Conservation (phyloP, 495 filamentous ascomycete genomes). For the Trichoderma gamsii region DNA sequence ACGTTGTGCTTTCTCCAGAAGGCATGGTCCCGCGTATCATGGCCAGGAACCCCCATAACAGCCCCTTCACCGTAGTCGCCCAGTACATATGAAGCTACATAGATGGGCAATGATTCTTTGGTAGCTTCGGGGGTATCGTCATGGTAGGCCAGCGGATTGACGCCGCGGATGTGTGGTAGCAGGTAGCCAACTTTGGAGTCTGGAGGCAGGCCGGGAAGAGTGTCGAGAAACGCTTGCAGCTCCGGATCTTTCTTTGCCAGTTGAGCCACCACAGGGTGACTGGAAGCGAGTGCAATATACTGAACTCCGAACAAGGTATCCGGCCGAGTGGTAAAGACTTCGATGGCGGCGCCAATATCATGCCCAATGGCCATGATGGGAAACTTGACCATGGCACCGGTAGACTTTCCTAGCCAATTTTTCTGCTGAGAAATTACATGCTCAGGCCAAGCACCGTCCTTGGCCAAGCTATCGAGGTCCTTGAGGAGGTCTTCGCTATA, state of each 20-base stretch:
- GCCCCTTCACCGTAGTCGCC: slow-evolving; percentile 83
- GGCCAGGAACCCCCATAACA: slow-evolving; percentile 87
- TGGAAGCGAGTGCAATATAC: slow-evolving; percentile 71
- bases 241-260: slow-evolving; percentile 52
- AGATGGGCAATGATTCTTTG: slow-evolving; percentile 60
- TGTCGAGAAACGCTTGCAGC: slow-evolving; percentile 62
- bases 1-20: slow-evolving; percentile 70
- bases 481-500: slow-evolving; percentile 69
- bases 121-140: slow-evolving; percentile 43
- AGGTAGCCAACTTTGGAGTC: slow-evolving; percentile 73
- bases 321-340: slow-evolving; percentile 76
- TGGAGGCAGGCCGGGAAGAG: slow-evolving; percentile 52
- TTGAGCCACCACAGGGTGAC: slow-evolving; percentile 62
- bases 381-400: slow-evolving; percentile 68
- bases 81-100: slow-evolving; percentile 78
- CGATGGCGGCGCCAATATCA: slow-evolving; percentile 41
- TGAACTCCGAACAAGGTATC: slow-evolving; percentile 82
- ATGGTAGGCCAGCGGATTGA: slow-evolving; percentile 60
- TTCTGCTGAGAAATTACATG: slow-evolving; percentile 75
- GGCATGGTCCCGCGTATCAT: slow-evolving; percentile 67
- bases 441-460: slow-evolving; percentile 68
- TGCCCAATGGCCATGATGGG: slow-evolving; percentile 40
- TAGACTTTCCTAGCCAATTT: slow-evolving; percentile 81
- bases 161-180: slow-evolving; percentile 53
- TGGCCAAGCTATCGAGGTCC: slow-evolving; percentile 60